These are phyloP conservation scores for Botrytis deweyae DNA, from an alignment of 2,329 filamentous ascomycete genomes.

Conservation along the genomic window DNA sequence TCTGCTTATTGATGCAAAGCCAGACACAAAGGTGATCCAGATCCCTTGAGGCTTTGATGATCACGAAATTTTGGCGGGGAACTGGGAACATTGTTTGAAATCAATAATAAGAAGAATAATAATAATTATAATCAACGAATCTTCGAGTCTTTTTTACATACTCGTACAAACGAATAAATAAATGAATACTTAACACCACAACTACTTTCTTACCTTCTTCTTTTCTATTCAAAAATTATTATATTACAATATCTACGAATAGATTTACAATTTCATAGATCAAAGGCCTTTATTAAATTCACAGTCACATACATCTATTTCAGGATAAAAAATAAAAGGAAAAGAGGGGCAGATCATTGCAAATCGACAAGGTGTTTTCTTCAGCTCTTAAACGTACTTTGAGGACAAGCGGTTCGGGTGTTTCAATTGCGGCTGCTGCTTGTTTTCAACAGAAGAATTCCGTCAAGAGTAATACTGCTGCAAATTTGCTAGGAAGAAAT, in stretches of 20 bases:
- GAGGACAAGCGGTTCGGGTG: conserved; percentile 69
- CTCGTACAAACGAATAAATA: background rate
- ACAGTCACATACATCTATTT: background rate
- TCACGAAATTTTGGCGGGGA: conserved; percentile 28
- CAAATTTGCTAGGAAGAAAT: conserved; percentile 35
- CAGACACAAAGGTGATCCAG: conserved; percentile 20
- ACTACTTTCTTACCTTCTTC: background rate
- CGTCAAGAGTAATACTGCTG: conserved; percentile 32
- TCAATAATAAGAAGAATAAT: conserved; percentile 22
- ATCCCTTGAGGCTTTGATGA: conserved; percentile 28
- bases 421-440: conserved; percentile 70
- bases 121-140: conserved; percentile 17
- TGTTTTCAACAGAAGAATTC: conserved; percentile 60
- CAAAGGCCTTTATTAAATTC: background rate
- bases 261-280: background rate
- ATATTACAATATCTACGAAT: background rate
- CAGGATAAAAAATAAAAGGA: background rate
- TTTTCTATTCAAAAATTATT: conserved; percentile 14
- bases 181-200: background rate
- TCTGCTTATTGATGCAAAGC: conserved; percentile 6
- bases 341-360: background rate
- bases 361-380: conserved; percentile 86
- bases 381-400: conserved; percentile 74
- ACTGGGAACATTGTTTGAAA: conserved; percentile 29
- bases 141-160: background rate